phyloP scores from a whole-genome alignment of 2,329 filamentous ascomycete genomes.

The Meredithiella fracta region DNA sequence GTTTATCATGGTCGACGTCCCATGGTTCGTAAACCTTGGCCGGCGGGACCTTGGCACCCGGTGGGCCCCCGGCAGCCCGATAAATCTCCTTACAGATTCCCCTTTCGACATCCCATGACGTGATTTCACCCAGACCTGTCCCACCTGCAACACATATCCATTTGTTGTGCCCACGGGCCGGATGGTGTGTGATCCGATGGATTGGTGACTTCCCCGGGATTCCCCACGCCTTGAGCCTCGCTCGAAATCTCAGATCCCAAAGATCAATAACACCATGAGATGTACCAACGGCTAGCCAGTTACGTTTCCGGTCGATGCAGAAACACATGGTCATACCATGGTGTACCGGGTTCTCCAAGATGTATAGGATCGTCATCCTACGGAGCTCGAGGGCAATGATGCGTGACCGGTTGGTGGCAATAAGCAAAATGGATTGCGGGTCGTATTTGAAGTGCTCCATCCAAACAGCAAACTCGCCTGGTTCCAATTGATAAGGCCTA shows the following conservation, averaged over 20 bases:
- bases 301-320: conserved; percentile 66
- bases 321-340: conserved; percentile 88
- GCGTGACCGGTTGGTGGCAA: conserved; percentile 74
- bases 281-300: conserved; percentile 84
- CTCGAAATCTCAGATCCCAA: conserved; percentile 91
- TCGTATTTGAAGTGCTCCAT: conserved; percentile 82
- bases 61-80: conserved; percentile 29
- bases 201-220: conserved; percentile 67
- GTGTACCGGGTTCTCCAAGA: conserved; percentile 71
- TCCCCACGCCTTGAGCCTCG: conserved; percentile 77
- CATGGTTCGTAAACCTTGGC: conserved; percentile 61
- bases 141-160: conserved; percentile 84
- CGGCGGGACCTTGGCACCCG: too few species aligned
- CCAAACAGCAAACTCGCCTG: conserved; percentile 69
- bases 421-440: conserved; percentile 58
- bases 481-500: conserved; percentile 62
- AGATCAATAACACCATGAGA: conserved; percentile 83
- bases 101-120: conserved; percentile 91
- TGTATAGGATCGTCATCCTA: conserved; percentile 68
- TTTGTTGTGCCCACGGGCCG: conserved; percentile 58
- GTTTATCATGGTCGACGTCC: conserved; percentile 77
- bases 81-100: conserved; percentile 78
- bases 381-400: conserved; percentile 74
- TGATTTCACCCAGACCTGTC: conserved; percentile 73
- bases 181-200: conserved; percentile 63